Conservation (phyloP, 805 yeast species). For the Candida mattraensis region DNA sequence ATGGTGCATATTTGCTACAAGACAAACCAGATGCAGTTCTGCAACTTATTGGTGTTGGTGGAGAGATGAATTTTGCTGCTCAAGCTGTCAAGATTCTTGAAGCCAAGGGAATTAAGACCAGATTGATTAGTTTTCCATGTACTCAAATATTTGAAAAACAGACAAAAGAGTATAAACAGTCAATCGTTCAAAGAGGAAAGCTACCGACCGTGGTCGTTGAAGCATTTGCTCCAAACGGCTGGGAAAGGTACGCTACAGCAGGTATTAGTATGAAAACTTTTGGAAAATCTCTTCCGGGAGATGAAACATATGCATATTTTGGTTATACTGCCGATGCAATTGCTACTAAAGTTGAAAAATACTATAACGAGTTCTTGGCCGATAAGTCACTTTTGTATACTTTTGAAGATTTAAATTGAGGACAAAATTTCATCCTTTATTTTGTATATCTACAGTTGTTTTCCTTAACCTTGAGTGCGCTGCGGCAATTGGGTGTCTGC, state of each 20-base stretch:
- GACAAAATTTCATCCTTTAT: too few relatives aligned
- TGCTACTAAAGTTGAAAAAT: constrained; percentile 42
- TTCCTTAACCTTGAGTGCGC: too few relatives aligned
- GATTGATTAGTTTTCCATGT: constrained; percentile 91
- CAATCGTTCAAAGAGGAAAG: constrained; percentile 83
- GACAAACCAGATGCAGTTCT: constrained; percentile 58
- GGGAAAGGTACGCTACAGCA: constrained; percentile 94
- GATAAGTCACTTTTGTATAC: constrained; percentile 24
- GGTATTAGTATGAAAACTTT: constrained; percentile 92
- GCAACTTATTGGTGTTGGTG: constrained; percentile 82
- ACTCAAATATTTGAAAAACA: constrained; percentile 85
- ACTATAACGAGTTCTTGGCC: constrained; percentile 15
- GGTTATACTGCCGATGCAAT: constrained; percentile 91
- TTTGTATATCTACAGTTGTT: too few relatives aligned
- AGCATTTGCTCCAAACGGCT: constrained; percentile 85
- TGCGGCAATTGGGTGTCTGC: too few relatives aligned
- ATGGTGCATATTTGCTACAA: constrained; percentile 85
- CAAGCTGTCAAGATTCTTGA: constrained; percentile 75
- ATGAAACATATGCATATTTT: constrained; percentile 75
- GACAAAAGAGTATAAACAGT: constrained; percentile 72
- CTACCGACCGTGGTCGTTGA: constrained; percentile 90
- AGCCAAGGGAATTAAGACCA: constrained; percentile 63
- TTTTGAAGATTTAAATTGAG: constrained; percentile 30
- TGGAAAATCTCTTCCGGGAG: constrained; percentile 93
- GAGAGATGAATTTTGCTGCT: constrained; percentile 82